These are phyloP conservation scores for Colletotrichum destructivum DNA, from an alignment of 2,329 filamentous ascomycete genomes.

Conservation along the genomic window DNA sequence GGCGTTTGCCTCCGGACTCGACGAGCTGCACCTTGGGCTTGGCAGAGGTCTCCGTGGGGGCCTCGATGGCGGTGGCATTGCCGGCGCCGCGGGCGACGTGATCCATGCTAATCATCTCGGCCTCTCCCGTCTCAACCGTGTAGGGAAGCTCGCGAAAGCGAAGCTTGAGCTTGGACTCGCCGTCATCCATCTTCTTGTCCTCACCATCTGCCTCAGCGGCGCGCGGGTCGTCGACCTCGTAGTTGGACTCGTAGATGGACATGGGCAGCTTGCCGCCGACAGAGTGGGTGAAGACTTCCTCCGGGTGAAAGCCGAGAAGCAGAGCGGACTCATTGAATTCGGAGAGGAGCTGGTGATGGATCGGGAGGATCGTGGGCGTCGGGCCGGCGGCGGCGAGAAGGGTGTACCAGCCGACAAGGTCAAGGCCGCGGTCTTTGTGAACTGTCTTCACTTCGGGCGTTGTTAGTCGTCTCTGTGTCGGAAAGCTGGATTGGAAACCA, in stretches of 20 bases:
- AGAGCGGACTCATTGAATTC: slow-evolving; percentile 88
- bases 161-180: slow-evolving; percentile 69
- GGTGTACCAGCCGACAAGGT: slow-evolving; percentile 94
- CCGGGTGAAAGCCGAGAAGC: slow-evolving; percentile 88
- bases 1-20: slow-evolving; percentile 64
- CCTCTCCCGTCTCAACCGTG: slow-evolving; percentile 92
- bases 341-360: slow-evolving; percentile 84
- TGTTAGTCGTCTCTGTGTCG: slow-evolving; percentile 11
- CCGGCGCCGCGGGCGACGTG: slow-evolving; percentile 89
- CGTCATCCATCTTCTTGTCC: slow-evolving; percentile 81
- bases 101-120: slow-evolving; percentile 98
- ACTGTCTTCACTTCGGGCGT: slow-evolving; percentile 81
- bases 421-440: slow-evolving; percentile 85
- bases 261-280: slow-evolving; percentile 87
- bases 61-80: slow-evolving; percentile 77
- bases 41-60: slow-evolving; percentile 52
- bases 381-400: slow-evolving; percentile 82
- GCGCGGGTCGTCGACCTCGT: slow-evolving; percentile 76
- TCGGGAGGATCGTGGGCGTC: slow-evolving; percentile 75
- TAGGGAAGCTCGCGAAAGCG: slow-evolving; percentile 89
- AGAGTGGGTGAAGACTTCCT: slow-evolving; percentile 66
- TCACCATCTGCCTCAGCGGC: slow-evolving; percentile 65
- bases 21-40: slow-evolving; percentile 60
- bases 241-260: slow-evolving; percentile 89
- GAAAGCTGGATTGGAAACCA: background rate